These are phyloP conservation scores for Nepenthes gracilis DNA, from an alignment of 148 eudicot genomes.

Conservation along the genomic window DNA sequence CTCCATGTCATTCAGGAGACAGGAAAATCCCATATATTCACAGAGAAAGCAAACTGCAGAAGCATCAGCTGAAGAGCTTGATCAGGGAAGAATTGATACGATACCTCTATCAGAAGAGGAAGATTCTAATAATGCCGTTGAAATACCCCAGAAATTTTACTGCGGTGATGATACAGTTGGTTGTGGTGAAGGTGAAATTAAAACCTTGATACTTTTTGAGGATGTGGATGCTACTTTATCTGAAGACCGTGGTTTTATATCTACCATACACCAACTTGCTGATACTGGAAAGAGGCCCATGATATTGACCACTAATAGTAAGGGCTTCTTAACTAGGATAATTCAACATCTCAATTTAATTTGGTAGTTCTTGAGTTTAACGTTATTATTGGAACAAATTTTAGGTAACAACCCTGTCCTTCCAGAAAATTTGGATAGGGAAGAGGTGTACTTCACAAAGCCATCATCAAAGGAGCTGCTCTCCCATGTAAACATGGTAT, in stretches of 20 bases:
- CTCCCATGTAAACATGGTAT: constrained; percentile 44
- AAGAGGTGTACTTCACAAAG: constrained; percentile 47
- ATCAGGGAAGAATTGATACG: constrained; percentile 30
- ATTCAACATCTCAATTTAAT: constrained; percentile 3
- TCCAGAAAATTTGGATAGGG: constrained; percentile 68
- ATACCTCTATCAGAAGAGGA: constrained; percentile 47
- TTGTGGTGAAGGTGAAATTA: constrained; percentile 36
- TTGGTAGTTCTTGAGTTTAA: constrained; percentile 2
- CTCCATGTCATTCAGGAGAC: constrained; percentile 32
- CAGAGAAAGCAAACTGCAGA: constrained; percentile 20
- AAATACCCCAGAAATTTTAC: constrained; percentile 11
- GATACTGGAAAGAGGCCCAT: constrained; percentile 75
- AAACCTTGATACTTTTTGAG: constrained; percentile 82
- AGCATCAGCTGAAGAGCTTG: constrained; percentile 19
- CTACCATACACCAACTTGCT: constrained; percentile 82
- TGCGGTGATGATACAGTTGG: constrained; percentile 18
- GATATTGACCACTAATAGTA: constrained; percentile 75
- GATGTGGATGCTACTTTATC: constrained; percentile 75
- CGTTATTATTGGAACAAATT: constrained; percentile 10
- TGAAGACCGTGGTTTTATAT: constrained; percentile 86
- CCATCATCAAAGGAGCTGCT: constrained; percentile 65
- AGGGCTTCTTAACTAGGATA: constrained; percentile 7
- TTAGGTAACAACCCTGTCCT: constrained; percentile 55
- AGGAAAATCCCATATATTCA: constrained; percentile 33
- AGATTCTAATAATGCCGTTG: constrained; percentile 17